Base-by-base conservation (phyloP, 202 grass and related monocot genomes). In the Sporobolus alterniflorus region DNA sequence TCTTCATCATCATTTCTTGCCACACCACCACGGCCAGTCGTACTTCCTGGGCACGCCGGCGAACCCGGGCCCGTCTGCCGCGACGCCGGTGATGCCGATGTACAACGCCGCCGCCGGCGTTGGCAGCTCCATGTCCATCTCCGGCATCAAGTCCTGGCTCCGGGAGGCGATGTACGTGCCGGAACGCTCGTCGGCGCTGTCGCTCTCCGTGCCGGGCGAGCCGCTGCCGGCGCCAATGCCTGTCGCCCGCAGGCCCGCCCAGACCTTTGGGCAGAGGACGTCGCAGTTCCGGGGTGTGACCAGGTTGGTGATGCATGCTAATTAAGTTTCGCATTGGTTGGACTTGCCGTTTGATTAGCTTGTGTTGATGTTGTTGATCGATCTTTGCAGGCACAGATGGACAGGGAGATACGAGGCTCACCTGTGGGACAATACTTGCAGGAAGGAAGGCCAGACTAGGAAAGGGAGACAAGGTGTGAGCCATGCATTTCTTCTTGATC, bases 391-490 rank as follows among this genome's bases (percentile, higher is more conserved):
- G 83, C 94, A 97, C 67, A 84, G 94, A 51, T 94, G 94, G 94
- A 97, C 94, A 1, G 94, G 94, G 68, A 91, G 94, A 82, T 97
- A 94, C 62, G 94, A 97, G 87, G 94, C 94, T 29, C 94, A 97
- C 74, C 49, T 97, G 55, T 97, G 94, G 94, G 94, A 97, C 73
- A 97, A 97, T 81, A 97, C 87, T 52, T 92, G 94, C 75, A 90
- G 89, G 85, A 97, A 90, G 76, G 94, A 97, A 90, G 94, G 94
- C 22, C 94, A 97, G 49, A 92, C 91, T 39, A 97, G 94, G 82
- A 97, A 97, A 84, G 94, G 94, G 30, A 89, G 94, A 56, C 94
- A 97, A 97, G 94, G 94, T 97, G 71, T 97, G 71, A 85, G 84
- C n/a, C 69, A 61, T 3, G 9, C 17, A 48, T 33, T 31, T 52